Evolutionary conservation across 306 rosid genomes (phyloP).

Genomic region (Macrotyloma uniflorum): DNA sequence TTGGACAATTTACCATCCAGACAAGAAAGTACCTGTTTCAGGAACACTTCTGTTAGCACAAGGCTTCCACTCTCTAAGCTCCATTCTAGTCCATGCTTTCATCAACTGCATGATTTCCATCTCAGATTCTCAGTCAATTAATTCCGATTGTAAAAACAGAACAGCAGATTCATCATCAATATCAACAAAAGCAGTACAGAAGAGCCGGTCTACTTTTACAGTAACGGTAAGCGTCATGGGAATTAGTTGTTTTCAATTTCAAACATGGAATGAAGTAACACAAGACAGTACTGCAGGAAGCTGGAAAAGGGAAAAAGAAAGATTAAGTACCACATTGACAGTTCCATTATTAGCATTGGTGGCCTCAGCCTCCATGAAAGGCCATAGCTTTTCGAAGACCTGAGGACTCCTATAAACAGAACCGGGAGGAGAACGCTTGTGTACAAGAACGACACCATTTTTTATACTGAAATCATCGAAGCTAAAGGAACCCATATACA

Average conservation of each 20-base stretch:
- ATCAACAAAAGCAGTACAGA: too few relatives aligned
- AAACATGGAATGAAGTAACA: background rate
- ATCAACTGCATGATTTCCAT: conserved; percentile 63
- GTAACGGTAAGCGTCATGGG: background rate
- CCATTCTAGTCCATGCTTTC: conserved; percentile 67
- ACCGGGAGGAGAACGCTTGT: conserved; percentile 69
- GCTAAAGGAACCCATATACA: conserved; percentile 86
- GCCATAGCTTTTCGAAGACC: conserved; percentile 82
- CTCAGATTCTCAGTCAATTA: conserved; percentile 30
- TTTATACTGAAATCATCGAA: conserved; percentile 71
- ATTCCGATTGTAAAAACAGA: background rate
- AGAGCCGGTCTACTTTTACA: too few relatives aligned
- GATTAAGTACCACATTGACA: conserved; percentile 56
- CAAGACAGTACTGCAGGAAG: background rate
- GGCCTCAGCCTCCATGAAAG: conserved; percentile 64
- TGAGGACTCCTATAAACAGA: conserved; percentile 86
- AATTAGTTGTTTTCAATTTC: background rate
- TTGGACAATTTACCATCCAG: background rate
- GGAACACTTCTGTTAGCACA: conserved; percentile 57
- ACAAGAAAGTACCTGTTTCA: conserved; percentile 56
- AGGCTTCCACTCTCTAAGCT: conserved; percentile 70
- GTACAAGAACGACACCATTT: conserved; percentile 63
- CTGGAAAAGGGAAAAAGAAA: background rate
- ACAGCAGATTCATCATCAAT: background rate
- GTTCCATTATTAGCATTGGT: conserved; percentile 47